These are phyloP conservation scores for Boletus sp. DNA, from an alignment of 768 basidiomycete species.

Conservation along the genomic window DNA sequence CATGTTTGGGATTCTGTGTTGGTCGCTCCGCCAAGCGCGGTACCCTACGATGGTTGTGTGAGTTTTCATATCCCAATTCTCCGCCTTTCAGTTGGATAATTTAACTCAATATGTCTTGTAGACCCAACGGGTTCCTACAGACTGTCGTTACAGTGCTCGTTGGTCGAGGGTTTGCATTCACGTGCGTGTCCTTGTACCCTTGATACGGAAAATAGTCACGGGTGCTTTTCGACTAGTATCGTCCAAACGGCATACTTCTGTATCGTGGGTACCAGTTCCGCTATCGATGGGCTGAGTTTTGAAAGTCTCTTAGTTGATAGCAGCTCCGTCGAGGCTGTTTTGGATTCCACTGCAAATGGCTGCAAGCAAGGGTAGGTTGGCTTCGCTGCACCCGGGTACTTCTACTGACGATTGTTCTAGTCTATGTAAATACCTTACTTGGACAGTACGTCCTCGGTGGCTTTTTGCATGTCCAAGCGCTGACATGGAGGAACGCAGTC, in stretches of 20 bases:
- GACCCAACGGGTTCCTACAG: conserved; percentile 8
- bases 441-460: conserved; percentile 17
- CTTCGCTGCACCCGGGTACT: background rate
- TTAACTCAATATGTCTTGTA: conserved; percentile 1
- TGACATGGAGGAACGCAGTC: conserved; percentile 16
- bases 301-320: conserved; percentile 21
- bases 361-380: conserved; percentile 21
- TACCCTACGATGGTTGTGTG: conserved; percentile 17
- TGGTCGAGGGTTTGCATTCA: conserved; percentile 21
- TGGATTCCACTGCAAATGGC: conserved; percentile 32
- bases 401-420: conserved; percentile 9
- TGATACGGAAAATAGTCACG: background rate
- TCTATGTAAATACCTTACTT: conserved; percentile 28
- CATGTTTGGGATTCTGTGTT: conserved; percentile 14
- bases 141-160: conserved; percentile 2
- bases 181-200: conserved; percentile 15
- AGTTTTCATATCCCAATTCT: background rate
- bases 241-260: conserved; percentile 17
- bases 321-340: conserved; percentile 15
- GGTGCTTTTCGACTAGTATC: conserved; percentile 6
- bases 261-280: conserved; percentile 16
- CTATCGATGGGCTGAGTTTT: background rate
- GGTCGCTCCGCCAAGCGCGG: conserved; percentile 18
- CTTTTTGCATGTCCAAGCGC: background rate
- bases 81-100: background rate